Evolutionary conservation across 441 rosid genomes (phyloP).

Genomic region (Populus hybrid): DNA sequence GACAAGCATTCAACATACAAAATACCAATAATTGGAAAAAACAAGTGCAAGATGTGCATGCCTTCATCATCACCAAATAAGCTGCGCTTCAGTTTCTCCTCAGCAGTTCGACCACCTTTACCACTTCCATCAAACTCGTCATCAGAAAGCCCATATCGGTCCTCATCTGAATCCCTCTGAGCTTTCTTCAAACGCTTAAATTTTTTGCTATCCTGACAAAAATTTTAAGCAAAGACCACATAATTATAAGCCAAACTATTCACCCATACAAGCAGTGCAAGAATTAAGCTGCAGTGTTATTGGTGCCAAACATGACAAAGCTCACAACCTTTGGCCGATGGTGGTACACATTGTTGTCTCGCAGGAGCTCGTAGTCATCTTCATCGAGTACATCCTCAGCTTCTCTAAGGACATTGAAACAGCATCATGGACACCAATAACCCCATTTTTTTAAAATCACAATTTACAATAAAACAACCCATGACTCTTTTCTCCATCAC

Average conservation of each 20-base stretch:
- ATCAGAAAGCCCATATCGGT: conserved; percentile 57
- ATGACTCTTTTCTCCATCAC: neutral
- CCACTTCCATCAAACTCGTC: conserved; percentile 75
- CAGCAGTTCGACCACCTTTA: conserved; percentile 68
- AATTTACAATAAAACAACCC: neutral
- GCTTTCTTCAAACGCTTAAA: conserved; percentile 94
- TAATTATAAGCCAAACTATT: neutral
- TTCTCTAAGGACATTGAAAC: conserved; percentile 45
- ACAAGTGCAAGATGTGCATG: conserved; percentile 25
- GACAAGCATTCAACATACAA: conserved; percentile 3
- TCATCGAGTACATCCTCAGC: conserved; percentile 82
- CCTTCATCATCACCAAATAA: conserved; percentile 92
- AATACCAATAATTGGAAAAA: conserved; percentile 2
- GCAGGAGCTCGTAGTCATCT: conserved; percentile 94
- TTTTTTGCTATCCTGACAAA: conserved; percentile 68
- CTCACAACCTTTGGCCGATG: conserved; percentile 71
- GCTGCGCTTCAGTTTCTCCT: conserved; percentile 70
- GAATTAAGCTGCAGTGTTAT: neutral
- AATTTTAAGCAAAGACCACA: conserved; percentile 10
- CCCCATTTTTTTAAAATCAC: neutral
- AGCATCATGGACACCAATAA: neutral
- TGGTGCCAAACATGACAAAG: conserved; percentile 4
- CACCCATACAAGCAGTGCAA: neutral
- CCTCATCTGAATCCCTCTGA: conserved; percentile 62
- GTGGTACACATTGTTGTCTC: conserved; percentile 74